Base-by-base conservation (phyloP, 1,284 basidiomycete genomes). In the Vanrija humicola region DNA sequence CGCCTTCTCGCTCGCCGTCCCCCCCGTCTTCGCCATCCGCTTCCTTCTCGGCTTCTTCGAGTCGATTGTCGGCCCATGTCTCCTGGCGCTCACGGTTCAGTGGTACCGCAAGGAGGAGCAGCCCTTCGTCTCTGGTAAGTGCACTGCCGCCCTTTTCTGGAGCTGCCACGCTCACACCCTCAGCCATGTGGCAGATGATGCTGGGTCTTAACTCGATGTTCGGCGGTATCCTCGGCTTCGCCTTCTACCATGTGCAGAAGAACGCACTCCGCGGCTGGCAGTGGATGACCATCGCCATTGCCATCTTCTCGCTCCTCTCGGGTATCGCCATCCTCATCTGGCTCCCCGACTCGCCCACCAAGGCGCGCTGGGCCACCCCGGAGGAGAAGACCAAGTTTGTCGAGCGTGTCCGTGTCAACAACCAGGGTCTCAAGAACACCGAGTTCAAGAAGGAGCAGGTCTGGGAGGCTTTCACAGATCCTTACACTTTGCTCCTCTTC, bases 1-100 rank as follows among this genome's bases (percentile, higher is more conserved):
- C 8, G 68, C 86, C 1, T 90, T 92, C 72, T 85, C 85, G 0
- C 77, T 91, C 19, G 88, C 48, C 38, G 57, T 68, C n/a, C 86
- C 0, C 86, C 89, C 72, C 80, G 86, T 67, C 25, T 63, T 63
- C 23, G 62, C 56, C 12, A 54, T 65, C 23, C 55, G 66, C 8
- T 57, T 66, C 54, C 45, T 67, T 12, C 46, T 69, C 14, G 70
- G 70, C 40, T 58, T 72, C 44, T 67, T 64, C 50, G 70, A 72
- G 54, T 64, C 64, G 8, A 38, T 61, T 14, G 62, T 70, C 39
- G 64, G 65, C 15, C 67, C 65, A 9, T 59, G 54, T 29, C 52
- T 67, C 16, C 50, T 68, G 50, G 34, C 58, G 5, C 50, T 66
- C 43, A 66, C 58, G 21, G 64, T 64, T 2, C 64, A 66, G 49